phyloP scores from a whole-genome alignment of 2,329 filamentous ascomycete species.

The Huntiella moniliformis region DNA sequence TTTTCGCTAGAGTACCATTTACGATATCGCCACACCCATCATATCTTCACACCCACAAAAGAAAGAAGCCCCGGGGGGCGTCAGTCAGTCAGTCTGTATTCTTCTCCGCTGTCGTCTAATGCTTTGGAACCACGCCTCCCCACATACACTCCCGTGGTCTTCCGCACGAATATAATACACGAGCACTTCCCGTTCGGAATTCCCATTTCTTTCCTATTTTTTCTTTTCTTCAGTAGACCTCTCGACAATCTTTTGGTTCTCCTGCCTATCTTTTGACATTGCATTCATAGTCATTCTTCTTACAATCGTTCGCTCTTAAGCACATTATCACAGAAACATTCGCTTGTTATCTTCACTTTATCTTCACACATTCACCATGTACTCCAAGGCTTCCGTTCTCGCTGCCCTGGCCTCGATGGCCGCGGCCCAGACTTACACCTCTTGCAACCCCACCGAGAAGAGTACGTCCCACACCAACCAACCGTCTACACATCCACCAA shows the following conservation, averaged over 20 bases:
- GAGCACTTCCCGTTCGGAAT: neutral
- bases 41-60: no score
- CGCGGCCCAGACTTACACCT: conserved; percentile 37
- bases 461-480: conserved; percentile 21
- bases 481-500: neutral
- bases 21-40: no score
- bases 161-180: neutral
- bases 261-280: neutral
- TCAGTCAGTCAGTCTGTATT: no score
- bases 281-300: neutral
- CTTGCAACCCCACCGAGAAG: conserved; percentile 35
- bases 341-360: neutral
- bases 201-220: neutral
- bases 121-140: no score
- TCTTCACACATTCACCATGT: conserved; percentile 11
- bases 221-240: conserved; percentile 3
- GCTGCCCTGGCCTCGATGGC: conserved; percentile 31
- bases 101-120: no score
- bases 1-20: no score
- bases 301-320: neutral
- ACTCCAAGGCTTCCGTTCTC: conserved; percentile 26
- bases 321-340: neutral
- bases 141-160: no score
- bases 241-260: conserved; percentile 5
- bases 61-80: no score